Evolutionary conservation across 768 basidiomycete species (phyloP).

Genomic region (Suillus decipiens): DNA sequence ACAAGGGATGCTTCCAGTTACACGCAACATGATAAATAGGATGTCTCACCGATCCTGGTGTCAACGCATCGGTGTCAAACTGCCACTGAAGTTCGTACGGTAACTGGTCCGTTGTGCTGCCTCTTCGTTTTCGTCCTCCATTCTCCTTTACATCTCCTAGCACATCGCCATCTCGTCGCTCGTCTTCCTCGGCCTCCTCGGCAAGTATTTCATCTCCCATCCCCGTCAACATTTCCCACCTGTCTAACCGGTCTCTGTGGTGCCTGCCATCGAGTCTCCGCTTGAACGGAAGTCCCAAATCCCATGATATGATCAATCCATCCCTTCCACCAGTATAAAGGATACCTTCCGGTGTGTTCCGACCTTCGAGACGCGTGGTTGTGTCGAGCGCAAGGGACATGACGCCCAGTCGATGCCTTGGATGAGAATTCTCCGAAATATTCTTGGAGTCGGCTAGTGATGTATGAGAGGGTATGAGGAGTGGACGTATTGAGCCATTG

Average conservation of each 20-base stretch:
- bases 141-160: conserved; percentile 67
- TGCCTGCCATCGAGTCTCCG: conserved; percentile 36
- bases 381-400: conserved; percentile 86
- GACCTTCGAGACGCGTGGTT: conserved; percentile 73
- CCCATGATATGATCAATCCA: conserved; percentile 87
- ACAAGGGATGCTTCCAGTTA: conserved; percentile 5
- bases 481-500: conserved; percentile 68
- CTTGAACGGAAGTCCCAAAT: conserved; percentile 67
- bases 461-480: conserved; percentile 49
- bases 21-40: not conserved
- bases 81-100: conserved; percentile 82
- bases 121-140: conserved; percentile 34
- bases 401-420: conserved; percentile 86
- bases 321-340: conserved; percentile 90
- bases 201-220: conserved; percentile 73
- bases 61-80: conserved; percentile 57
- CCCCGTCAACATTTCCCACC: conserved; percentile 85
- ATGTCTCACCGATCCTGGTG: conserved; percentile 49
- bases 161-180: conserved; percentile 73
- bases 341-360: conserved; percentile 76
- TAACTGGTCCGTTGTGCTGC: conserved; percentile 34
- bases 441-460: conserved; percentile 20
- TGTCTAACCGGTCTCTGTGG: conserved; percentile 33
- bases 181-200: conserved; percentile 69
- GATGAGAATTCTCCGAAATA: conserved; percentile 41